Conservation (phyloP, 2,329 filamentous ascomycete species). For the Ophiostoma australiae region DNA sequence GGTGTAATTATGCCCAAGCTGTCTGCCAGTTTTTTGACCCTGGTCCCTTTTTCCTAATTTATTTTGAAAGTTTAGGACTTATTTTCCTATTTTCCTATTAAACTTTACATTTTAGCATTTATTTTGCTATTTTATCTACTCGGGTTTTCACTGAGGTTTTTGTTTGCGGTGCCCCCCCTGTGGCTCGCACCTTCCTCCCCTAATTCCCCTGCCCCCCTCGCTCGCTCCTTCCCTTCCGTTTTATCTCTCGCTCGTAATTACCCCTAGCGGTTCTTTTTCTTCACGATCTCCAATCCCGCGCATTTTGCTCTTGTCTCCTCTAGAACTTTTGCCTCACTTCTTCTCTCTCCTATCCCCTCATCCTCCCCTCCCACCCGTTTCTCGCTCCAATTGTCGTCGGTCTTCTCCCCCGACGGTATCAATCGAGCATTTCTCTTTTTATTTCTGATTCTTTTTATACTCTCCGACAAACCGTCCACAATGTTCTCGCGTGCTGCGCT, state of each 20-base stretch:
- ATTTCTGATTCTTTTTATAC: neutral
- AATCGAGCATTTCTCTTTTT: slow-evolving; percentile 17
- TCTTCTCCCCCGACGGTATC: neutral
- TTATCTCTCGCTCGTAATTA: slow-evolving; percentile 18
- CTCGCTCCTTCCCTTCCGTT: slow-evolving; percentile 13
- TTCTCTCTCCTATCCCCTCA: neutral
- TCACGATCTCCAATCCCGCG: slow-evolving; percentile 14
- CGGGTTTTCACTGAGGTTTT: neutral
- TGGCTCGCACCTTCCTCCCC: slow-evolving; percentile 13
- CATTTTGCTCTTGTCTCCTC: slow-evolving; percentile 13
- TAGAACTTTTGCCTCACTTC: slow-evolving; percentile 16
- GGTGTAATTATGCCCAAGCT: slow-evolving; percentile 15
- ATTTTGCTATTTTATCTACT: slow-evolving; percentile 12
- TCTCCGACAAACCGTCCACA: slow-evolving; percentile 30
- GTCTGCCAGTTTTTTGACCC: neutral
- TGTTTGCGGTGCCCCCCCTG: neutral
- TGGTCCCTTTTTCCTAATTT: neutral
- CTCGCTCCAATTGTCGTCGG: slow-evolving; percentile 11
- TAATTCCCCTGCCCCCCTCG: slow-evolving; percentile 7
- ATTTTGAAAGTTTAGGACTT: slow-evolving; percentile 7
- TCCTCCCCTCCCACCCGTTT: neutral
- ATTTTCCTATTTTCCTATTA: neutral
- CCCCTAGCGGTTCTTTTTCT: slow-evolving; percentile 20
- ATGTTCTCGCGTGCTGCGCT: slow-evolving; percentile 71
- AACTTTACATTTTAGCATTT: slow-evolving; percentile 19